Base-by-base conservation (phyloP, 2,329 filamentous ascomycete genomes). In the Setomelanomma holmii region DNA sequence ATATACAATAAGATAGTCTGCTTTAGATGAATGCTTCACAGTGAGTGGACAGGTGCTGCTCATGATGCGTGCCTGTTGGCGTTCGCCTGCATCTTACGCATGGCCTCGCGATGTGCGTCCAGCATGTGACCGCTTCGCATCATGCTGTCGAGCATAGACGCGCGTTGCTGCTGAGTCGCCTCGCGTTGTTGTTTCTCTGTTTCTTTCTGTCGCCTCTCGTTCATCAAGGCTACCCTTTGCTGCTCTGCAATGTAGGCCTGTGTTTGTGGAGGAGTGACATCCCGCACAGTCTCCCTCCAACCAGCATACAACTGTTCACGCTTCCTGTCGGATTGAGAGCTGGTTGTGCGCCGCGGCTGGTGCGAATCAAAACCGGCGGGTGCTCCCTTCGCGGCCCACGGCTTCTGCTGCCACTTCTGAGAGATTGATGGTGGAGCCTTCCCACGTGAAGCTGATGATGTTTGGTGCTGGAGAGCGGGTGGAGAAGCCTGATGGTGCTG, bases 101-200 rank as follows among this genome's bases (percentile, higher is more conserved):
- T 83, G 1, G 89, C 90, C 58, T 93, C 88, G 17, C 89, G 83
- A 72, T 97, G 93, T 19, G 87, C 82, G 40, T 90, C 88, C 45
- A 89, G 79, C 79, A 96, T 84, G 58, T 89, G 85, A 0, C 88
- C 87, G 14, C 84, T 86, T 47, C 90, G 82, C 89, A 96, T 95
- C 59, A 85, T 82, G 71, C 88, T 85, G 59, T 91, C 89, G 64
- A 91, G 86, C 33, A 82, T 81, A 43, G 83, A 83, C 12, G 90
- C 86, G 5, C 81, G 79, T 47, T 83, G 79, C 57, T 85, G 81
- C 58, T 82, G 83, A 42, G 83, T 84, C 36, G 79, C 76, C 49
- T 81, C 80, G 61, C 86, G 83, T 64, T 82, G 78, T 68, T 88
- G 84, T 45, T 82, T 81, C 45, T 81, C 80, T 66, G 84, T 80